phyloP scores from a whole-genome alignment of 306 rosid species.

The Fragaria nilgerrensis region DNA sequence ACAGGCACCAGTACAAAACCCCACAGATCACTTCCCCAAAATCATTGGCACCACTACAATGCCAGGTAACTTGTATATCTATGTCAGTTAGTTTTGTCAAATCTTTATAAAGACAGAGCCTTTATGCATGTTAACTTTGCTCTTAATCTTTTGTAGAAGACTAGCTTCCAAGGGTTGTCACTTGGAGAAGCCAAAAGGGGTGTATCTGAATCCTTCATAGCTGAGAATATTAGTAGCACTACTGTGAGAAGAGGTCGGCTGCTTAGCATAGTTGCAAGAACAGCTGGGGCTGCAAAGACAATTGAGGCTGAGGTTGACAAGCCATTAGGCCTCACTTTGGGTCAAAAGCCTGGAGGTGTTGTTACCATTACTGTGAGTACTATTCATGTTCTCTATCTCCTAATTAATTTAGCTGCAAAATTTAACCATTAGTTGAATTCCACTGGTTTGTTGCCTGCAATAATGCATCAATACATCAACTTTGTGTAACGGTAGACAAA shows the following conservation, averaged over 20 bases:
- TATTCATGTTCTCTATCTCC: neutral
- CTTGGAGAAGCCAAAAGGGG: constrained; percentile 65
- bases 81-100: neutral
- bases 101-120: neutral
- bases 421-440: neutral
- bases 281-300: constrained; percentile 84
- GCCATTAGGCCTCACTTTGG: constrained; percentile 96
- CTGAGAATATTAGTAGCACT: constrained; percentile 26
- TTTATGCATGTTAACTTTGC: neutral
- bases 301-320: constrained; percentile 93
- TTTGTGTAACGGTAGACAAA: neutral
- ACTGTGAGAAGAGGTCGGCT: constrained; percentile 35
- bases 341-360: constrained; percentile 78
- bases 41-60: constrained; percentile 23
- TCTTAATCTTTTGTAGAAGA: constrained; percentile 44
- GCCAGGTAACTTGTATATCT: constrained; percentile 37
- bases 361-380: constrained; percentile 75
- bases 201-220: constrained; percentile 37
- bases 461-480: neutral
- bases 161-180: constrained; percentile 68
- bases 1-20: constrained; percentile 32
- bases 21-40: constrained; percentile 40
- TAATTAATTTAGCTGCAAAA: neutral
- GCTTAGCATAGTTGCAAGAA: constrained; percentile 52
- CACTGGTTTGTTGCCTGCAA: neutral